Base-by-base conservation (phyloP, 2,329 filamentous ascomycete genomes). In the Colletotrichum higginsianum region DNA sequence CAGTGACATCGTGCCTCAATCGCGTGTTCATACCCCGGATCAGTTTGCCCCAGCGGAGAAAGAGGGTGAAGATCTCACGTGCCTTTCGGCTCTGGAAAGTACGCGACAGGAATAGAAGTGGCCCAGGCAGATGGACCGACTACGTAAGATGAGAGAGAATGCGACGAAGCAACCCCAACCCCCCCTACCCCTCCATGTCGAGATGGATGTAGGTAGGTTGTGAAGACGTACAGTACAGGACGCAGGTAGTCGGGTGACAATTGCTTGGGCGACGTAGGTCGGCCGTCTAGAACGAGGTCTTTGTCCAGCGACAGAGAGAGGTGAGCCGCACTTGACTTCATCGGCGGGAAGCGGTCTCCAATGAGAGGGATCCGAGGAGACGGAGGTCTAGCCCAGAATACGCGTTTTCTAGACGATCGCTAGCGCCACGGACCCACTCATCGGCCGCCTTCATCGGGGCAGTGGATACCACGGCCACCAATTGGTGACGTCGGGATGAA, bases 261-360 rank as follows among this genome's bases (percentile, higher is more conserved):
- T 55, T 55, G 15, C 67, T 71, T 71, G 63, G 67, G 49, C 67
- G 67, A 69, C 61, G 66, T 69, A 66, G 58, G 49, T 35, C 18
- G 42, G 8, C 23, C 26, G 21, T 18, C 55, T 56, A 66, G 56
- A 61, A 53, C 35, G 64, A 67, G 64, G 44, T 53, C 55, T 46
- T 38, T 13, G 21, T 26, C 56, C 40, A 49, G 47, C 12, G 46
- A 58, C n/a, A 46, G 38, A 30, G 5, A 35, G 55, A 12, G 40
- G 42, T 40, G 62, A 66, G 62, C 67, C 67, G 63, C 67, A 42
- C 23, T 70, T 68, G 67, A 70, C 67, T 66, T 66, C 67, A 66
- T 69, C 23, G 61, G 30, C 35, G 40, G 46, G 49, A 49, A 38
- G 26, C 47, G 58, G n/a, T 26, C 50, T 46, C 68, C 65, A 71